Evolutionary conservation across 139 green algal species (phyloP), one percentile per base, ranked within the genome.

Genomic region (Chlamydomonas sphaeroides): DNA sequence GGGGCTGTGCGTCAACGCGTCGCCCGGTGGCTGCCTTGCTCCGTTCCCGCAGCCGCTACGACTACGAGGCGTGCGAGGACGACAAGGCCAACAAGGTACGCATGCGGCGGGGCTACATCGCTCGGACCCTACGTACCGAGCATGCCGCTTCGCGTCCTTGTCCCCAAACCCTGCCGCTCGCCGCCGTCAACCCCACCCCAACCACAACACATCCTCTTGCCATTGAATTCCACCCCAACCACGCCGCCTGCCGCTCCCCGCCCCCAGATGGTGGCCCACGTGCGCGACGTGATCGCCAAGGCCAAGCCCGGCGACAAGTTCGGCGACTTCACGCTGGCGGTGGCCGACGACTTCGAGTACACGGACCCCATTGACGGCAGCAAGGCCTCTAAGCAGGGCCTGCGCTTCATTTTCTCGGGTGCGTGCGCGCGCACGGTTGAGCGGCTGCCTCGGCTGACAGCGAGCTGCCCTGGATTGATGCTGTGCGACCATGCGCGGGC

Each of bases 291-390:
- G 26, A 93, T 96, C 42, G 85, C 89, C 1, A 65, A 51, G 32
- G 84, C 77, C 86, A 68, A 79, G 30, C 63, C 88, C 75, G 95
- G 94, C 59, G 89, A 94, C 85, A 95, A 94, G 85, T 90, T 97
- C n/a, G 90, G 87, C 10, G 69, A 89, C 30, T 99, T 95, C 84
- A 90, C 89, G 61, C 81, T 99, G 49, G 90, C 92, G 25, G 88
- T 91, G 14, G 96, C 97, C 11, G 97, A 99, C 85, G 95, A 99
- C 90, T 99, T 99, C 88, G 88, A 91, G 59, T 99, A 99, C 93
- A 98, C 92, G 14, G 97, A 99, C 88, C 97, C 97, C 72, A 96
- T 99, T 63, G 95, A 98, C 78, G 96, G 96, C 90, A 93, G 80
- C 66, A 93, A 97, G 72, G 94, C 96, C 45, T 94, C 89, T 57